Evolutionary conservation across 139 green algal species (phyloP).

Genomic region (Coccomyxa sp.): DNA sequence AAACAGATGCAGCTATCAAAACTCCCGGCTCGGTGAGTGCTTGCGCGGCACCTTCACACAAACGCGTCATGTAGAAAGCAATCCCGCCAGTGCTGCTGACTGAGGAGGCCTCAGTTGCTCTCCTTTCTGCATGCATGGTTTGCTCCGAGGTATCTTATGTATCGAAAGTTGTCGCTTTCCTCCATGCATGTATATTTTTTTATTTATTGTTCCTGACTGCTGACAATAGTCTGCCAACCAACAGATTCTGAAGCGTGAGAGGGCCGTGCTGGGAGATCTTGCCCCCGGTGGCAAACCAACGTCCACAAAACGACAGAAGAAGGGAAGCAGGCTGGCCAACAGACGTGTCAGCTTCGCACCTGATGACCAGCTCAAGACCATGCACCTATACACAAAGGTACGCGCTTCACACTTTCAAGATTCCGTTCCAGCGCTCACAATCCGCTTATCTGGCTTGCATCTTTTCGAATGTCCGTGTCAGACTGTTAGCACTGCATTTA

Average conservation of each 20-base stretch:
- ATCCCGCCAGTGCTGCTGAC: no score
- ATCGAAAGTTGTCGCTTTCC: neutral
- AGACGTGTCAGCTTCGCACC: slow-evolving; percentile 69
- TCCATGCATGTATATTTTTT: no score
- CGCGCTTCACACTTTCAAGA: neutral
- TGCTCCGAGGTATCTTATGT: neutral
- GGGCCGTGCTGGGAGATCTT: neutral
- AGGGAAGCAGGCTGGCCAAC: slow-evolving; percentile 23
- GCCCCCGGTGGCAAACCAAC: neutral
- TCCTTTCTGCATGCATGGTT: no score
- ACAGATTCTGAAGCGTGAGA: neutral
- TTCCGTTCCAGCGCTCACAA: neutral
- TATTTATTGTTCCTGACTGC: no score
- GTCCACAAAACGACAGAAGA: slow-evolving; percentile 1
- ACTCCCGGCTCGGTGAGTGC: neutral
- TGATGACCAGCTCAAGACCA: slow-evolving; percentile 61
- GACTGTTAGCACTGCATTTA: no score
- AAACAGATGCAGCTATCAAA: neutral
- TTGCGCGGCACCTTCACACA: neutral
- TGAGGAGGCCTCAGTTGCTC: no score
- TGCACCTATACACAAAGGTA: slow-evolving; percentile 57
- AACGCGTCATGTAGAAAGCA: neutral
- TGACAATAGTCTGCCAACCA: neutral
- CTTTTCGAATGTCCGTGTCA: no score
- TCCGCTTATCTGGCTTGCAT: no score